Percentiles rank a stretch among this genome's conserved stretches.
Conservation (phyloP, 2,329 filamentous ascomycete genomes). For the Orbilia quercus region DNA sequence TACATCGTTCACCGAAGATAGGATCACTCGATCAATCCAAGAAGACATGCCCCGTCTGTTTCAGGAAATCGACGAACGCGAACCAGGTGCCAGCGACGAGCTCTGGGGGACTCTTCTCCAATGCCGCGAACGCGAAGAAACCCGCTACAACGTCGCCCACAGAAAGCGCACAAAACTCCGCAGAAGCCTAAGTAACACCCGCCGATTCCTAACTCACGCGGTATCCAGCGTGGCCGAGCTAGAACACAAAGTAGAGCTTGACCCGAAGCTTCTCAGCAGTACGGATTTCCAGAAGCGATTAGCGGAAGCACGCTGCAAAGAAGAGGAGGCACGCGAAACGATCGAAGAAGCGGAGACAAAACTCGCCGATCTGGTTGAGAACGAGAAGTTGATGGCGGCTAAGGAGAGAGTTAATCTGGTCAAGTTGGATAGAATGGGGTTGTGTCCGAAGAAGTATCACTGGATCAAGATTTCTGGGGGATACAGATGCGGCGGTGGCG, state of each 20-base stretch:
- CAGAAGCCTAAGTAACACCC: conserved; percentile 58
- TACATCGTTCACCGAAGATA: not conserved
- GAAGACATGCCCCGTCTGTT: conserved; percentile 9
- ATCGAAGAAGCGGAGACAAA: conserved; percentile 5
- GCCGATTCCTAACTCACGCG: conserved; percentile 59
- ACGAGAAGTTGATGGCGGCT: conserved; percentile 50
- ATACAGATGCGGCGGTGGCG: conserved; percentile 73
- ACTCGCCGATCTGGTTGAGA: conserved; percentile 58
- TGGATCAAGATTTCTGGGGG: conserved; percentile 73
- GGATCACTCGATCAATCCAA: not conserved
- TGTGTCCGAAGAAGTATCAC: conserved; percentile 69
- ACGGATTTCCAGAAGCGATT: conserved; percentile 1
- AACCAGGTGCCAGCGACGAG: conserved; percentile 71
- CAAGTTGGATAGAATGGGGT: conserved; percentile 67
- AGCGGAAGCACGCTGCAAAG: not conserved
- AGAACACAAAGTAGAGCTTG: not conserved
- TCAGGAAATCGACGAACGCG: conserved; percentile 63
- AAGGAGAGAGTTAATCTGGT: conserved; percentile 62
- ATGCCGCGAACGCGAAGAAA: conserved; percentile 8
- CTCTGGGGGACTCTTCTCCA: conserved; percentile 66
- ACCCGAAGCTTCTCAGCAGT: not conserved
- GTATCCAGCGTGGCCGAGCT: not conserved
- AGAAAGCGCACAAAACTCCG: conserved; percentile 69
- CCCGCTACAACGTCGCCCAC: not conserved
- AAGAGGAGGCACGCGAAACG: not conserved